Evolutionary conservation across 2,329 filamentous ascomycete species (phyloP).

Genomic region (Phoma sp.): DNA sequence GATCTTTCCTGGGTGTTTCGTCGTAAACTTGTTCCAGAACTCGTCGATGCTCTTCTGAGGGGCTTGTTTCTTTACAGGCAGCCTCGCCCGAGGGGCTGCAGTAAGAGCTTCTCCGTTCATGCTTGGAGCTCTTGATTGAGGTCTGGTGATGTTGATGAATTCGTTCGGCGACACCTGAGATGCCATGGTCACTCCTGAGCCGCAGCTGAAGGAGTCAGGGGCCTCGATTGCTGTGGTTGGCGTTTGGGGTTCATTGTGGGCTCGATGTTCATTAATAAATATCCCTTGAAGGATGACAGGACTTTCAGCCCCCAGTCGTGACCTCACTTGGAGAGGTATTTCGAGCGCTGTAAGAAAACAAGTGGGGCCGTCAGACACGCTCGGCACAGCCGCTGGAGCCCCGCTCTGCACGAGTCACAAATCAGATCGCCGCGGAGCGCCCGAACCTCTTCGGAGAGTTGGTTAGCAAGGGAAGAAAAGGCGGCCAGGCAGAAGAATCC

Average conservation of each 20-base stretch:
- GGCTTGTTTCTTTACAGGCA: constrained; percentile 57
- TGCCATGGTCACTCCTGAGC: constrained; percentile 42
- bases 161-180: constrained; percentile 47
- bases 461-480: constrained; percentile 23
- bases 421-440: constrained; percentile 30
- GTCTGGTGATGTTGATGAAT: constrained; percentile 46
- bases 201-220: constrained; percentile 25
- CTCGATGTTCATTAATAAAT: constrained; percentile 35
- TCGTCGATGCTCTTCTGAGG: constrained; percentile 74
- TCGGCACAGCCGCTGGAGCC: constrained; percentile 43
- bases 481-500: constrained; percentile 33
- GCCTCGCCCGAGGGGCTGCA: constrained; percentile 27
- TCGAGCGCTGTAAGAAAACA: constrained; percentile 42
- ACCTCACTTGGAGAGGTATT: constrained; percentile 39
- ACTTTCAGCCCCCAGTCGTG: constrained; percentile 43
- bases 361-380: constrained; percentile 45
- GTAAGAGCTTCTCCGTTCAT: constrained; percentile 40
- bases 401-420: constrained; percentile 32
- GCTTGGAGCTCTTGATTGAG: constrained; percentile 47
- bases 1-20: constrained; percentile 75
- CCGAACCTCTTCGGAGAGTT: constrained; percentile 26
- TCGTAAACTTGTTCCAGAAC: constrained; percentile 75
- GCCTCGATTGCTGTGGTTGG: constrained; percentile 20
- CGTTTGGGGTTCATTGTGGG: constrained; percentile 39
- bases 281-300: constrained; percentile 14